These are phyloP conservation scores for Microsporum canis DNA, from an alignment of 2,329 filamentous ascomycete genomes.

Conservation along the genomic window DNA sequence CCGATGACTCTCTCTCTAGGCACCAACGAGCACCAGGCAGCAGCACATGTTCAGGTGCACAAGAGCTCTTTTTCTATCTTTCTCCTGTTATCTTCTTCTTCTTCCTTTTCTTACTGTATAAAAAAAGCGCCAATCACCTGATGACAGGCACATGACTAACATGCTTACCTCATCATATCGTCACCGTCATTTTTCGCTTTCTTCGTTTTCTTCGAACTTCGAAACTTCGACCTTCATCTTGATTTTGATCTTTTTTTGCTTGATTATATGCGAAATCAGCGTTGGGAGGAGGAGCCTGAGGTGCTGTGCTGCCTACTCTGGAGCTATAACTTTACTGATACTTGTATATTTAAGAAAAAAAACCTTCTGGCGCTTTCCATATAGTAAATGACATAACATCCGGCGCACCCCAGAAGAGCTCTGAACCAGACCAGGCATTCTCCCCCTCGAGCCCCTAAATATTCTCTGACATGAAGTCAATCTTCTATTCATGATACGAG, in stretches of 20 bases:
- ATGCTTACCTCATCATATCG: background rate
- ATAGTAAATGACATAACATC: background rate
- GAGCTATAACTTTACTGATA: background rate
- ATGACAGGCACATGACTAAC: background rate
- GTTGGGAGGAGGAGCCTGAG: background rate
- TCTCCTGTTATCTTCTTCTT: background rate
- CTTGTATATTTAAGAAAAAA: background rate
- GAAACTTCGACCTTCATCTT: background rate
- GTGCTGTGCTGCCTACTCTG: background rate
- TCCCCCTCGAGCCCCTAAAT: background rate
- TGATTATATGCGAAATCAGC: background rate
- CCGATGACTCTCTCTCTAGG: background rate
- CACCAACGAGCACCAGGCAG: background rate
- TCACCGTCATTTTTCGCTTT: background rate
- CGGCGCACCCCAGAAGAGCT: background rate
- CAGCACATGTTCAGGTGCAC: background rate
- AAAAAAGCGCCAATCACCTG: background rate
- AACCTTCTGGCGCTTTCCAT: background rate
- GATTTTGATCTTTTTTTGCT: background rate
- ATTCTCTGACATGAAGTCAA: background rate
- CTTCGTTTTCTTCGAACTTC: background rate
- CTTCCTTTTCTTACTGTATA: background rate
- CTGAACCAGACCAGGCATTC: background rate
- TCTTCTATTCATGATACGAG: background rate
- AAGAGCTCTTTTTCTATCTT: background rate